Conservation (phyloP, 129 eudicot genomes). For the Mikania micrantha region DNA sequence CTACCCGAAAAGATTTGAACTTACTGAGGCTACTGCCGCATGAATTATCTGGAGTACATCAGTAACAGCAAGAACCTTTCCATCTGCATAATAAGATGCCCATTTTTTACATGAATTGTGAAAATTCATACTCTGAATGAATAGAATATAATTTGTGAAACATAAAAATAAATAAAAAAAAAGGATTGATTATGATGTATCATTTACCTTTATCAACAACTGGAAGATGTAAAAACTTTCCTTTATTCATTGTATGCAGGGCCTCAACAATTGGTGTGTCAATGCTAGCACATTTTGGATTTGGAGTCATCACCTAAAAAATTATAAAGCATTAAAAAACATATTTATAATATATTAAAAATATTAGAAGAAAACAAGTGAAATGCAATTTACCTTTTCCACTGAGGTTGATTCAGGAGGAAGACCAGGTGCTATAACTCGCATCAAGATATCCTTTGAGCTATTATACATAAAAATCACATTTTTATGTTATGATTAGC, state of each 20-base stretch:
- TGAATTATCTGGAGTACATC: constrained; percentile 90
- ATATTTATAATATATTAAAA: not conserved
- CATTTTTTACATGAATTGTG: not conserved
- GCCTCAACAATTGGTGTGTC: constrained; percentile 97
- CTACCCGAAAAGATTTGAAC: constrained; percentile 10
- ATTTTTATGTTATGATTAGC: constrained; percentile 4
- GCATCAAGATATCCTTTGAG: constrained; percentile 86
- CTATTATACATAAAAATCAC: constrained; percentile 25
- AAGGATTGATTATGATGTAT: not conserved
- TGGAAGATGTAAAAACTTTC: constrained; percentile 91
- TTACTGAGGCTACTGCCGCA: constrained; percentile 94
- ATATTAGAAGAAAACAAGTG: not conserved
- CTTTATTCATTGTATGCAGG: constrained; percentile 88
- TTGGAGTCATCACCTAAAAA: constrained; percentile 90
- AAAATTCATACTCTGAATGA: not conserved
- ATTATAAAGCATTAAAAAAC: not conserved
- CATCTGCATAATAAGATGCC: constrained; percentile 45
- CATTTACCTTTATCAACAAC: constrained; percentile 77
- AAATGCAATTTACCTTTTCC: constrained; percentile 54
- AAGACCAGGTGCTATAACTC: constrained; percentile 75
- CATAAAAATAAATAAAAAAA: not conserved
- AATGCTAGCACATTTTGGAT: constrained; percentile 81
- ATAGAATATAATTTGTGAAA: not conserved
- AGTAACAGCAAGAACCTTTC: constrained; percentile 60
- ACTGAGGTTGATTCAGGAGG: constrained; percentile 69